A percentile compares a stretch with the other conserved stretches of the same genome.
Evolutionary conservation across 441 rosid genomes (phyloP).

Genomic region (Mallotus japonicus): DNA sequence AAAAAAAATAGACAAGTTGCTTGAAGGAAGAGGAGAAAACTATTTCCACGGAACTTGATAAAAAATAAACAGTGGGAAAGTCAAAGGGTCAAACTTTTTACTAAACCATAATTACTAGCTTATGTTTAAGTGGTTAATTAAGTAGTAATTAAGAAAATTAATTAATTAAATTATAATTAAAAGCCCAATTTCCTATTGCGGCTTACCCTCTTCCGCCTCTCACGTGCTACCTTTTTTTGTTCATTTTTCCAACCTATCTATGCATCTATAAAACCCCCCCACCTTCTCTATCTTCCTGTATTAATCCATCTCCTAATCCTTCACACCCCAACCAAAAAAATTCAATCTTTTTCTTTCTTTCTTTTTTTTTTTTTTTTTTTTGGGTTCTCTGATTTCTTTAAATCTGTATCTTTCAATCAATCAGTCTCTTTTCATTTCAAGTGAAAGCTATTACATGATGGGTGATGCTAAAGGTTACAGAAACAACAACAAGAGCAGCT

Average conservation of each 20-base stretch:
- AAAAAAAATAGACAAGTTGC: constrained; percentile 15
- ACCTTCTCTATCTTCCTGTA: constrained; percentile 36
- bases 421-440: constrained; percentile 31
- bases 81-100: constrained; percentile 68
- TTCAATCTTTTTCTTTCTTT: constrained; percentile 1
- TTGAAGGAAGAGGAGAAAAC: constrained; percentile 12
- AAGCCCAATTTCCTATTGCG: constrained; percentile 36
- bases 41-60: constrained; percentile 9
- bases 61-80: constrained; percentile 31
- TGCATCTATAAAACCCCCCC: constrained; percentile 50
- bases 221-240: constrained; percentile 36
- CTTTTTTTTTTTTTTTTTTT: constrained; percentile 5
- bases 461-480: constrained; percentile 37
- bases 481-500: constrained; percentile 17
- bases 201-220: constrained; percentile 32
- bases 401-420: constrained; percentile 30
- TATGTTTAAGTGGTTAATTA: neutral
- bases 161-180: constrained; percentile 1
- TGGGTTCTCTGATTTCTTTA: no score
- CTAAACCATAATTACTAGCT: constrained; percentile 18
- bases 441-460: constrained; percentile 34
- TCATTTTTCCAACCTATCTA: constrained; percentile 40
- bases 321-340: constrained; percentile 9
- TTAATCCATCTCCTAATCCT: constrained; percentile 19
- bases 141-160: constrained; percentile 27